Conservation (phyloP, 805 yeast genomes). For the Wickerhamiella spandovensis region DNA sequence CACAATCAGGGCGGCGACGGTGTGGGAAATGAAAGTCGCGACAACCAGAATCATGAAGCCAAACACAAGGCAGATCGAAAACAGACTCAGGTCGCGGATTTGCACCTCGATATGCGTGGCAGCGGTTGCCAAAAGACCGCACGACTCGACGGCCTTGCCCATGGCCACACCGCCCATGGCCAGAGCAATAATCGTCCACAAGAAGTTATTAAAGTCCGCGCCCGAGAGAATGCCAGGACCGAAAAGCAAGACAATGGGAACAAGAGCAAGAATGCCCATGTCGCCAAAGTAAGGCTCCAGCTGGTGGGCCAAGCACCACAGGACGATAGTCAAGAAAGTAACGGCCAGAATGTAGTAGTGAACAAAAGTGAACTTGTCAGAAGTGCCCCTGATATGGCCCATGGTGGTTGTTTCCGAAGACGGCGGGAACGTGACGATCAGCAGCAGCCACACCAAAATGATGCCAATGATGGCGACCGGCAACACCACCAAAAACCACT, state of each 20-base stretch:
- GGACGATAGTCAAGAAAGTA: constrained; percentile 54
- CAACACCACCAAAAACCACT: constrained; percentile 81
- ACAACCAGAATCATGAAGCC: constrained; percentile 69
- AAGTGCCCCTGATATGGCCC: constrained; percentile 41
- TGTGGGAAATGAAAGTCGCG: constrained; percentile 93
- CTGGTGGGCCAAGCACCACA: constrained; percentile 84
- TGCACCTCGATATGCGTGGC: constrained; percentile 54
- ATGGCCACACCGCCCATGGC: constrained; percentile 98
- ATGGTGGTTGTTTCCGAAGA: constrained; percentile 37
- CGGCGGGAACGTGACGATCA: constrained; percentile 45
- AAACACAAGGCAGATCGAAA: constrained; percentile 61
- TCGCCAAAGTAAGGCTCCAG: constrained; percentile 71
- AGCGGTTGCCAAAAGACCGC: constrained; percentile 70
- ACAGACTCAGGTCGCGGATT: constrained; percentile 57
- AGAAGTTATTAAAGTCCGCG: constrained; percentile 88
- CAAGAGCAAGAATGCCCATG: constrained; percentile 89
- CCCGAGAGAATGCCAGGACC: constrained; percentile 79
- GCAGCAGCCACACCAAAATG: constrained; percentile 56
- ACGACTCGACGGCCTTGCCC: constrained; percentile 88
- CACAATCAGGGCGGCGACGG: constrained; percentile 90
- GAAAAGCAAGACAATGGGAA: constrained; percentile 82
- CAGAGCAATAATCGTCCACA: constrained; percentile 90
- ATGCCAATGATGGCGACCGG: constrained; percentile 63
- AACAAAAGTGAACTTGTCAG: constrained; percentile 52
- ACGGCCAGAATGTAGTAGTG: constrained; percentile 68